Conservation (phyloP, 345 rosid genomes). For the Erysimum cheiranthoides region DNA sequence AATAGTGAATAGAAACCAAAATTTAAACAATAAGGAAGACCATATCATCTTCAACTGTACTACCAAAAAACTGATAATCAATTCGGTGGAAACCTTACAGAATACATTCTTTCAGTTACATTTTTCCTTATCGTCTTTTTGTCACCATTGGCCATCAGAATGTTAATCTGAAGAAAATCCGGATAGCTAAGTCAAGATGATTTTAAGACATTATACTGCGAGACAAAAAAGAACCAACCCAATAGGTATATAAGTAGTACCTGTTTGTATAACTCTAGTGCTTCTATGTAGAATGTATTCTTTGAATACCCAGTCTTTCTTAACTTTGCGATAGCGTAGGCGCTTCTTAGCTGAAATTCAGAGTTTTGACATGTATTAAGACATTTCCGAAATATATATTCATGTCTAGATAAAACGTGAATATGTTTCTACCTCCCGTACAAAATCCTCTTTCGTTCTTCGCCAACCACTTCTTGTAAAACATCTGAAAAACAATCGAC, state of each 20-base stretch:
- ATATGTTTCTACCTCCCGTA: constrained; percentile 65
- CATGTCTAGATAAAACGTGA: constrained; percentile 12
- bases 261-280: constrained; percentile 76
- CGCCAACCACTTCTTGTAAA: constrained; percentile 88
- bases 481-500: constrained; percentile 53
- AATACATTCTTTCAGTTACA: constrained; percentile 89
- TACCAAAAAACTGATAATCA: constrained; percentile 6
- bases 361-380: not conserved
- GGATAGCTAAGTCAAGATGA: constrained; percentile 27
- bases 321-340: constrained; percentile 82
- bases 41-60: not conserved
- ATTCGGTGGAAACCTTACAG: constrained; percentile 61
- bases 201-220: not conserved
- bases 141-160: constrained; percentile 73
- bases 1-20: constrained; percentile 21
- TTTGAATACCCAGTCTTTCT: constrained; percentile 89
- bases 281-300: constrained; percentile 76
- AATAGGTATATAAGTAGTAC: constrained; percentile 44
- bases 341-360: constrained; percentile 76
- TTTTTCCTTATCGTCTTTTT: constrained; percentile 74
- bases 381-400: not conserved
- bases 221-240: not conserved
- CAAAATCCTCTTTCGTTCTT: constrained; percentile 86
- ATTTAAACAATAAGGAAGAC: constrained; percentile 24
- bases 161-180: constrained; percentile 63